Evolutionary conservation across 176 grass and related monocot species (phyloP), one percentile per base, ranked within the genome.

Genomic region (Echinochloa phyllopogon): DNA sequence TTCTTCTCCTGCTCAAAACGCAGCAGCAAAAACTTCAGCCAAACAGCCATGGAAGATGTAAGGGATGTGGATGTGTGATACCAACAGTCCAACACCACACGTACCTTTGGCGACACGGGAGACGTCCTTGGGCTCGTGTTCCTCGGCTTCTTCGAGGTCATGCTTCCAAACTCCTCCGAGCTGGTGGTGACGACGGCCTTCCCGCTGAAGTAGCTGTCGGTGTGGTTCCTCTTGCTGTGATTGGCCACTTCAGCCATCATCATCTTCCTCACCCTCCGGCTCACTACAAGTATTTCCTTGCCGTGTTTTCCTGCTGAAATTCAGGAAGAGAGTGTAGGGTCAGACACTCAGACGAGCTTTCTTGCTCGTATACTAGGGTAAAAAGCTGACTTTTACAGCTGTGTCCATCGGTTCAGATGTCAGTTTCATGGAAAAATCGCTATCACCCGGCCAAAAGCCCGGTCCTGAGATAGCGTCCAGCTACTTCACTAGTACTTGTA

Each of bases 1-100:
- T 98, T 98, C 91, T 98, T 98, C 87, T 98, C 93, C 96, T 95
- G 87, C 40, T 87, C 44, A 29, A 33, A 33, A 83, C 38, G 48
- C 61, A 77, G 39, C 25, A 69, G 77, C 3, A 60, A 51, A 52
- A 80, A 12, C 33, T 57, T 79, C 33, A 78, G n/a, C 13, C 25
- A 21, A 50, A 48, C 44, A 79, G 0, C 58, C 1, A 11, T 8
- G 36, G 61, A 21, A 74, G 12, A 82, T 6, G 64, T 2, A 41
- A 52, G 33, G 43, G 56, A 41, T n/a, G 40, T 15, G 43, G 56
- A 41, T n/a, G 40, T 15, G 21, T 20, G 56, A 15, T 4, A 2
- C 21, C 0, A 27, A 17, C 49, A 6, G 5, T 42, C 21, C 0
- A 27, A 17, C 49, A 6, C 6, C 48, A 41, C 25, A 70, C 11